Evolutionary conservation across 352 stramenopile genomes (phyloP).

Genomic region (Elongisporangium undulatum): DNA sequence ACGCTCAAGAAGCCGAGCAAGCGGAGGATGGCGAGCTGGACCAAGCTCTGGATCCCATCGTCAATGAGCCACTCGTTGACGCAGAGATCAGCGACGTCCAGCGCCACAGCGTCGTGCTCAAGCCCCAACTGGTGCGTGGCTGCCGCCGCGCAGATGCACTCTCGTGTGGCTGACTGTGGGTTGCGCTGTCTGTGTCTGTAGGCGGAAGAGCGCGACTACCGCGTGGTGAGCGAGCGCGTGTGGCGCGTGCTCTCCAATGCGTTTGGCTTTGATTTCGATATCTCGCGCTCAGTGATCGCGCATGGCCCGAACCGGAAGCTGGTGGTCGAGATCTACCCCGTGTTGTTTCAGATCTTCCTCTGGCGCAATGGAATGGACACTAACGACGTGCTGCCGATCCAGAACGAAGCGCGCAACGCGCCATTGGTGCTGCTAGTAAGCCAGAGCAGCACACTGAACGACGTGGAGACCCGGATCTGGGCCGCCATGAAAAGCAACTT

Average conservation of each 20-base stretch:
- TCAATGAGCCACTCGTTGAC: conserved; percentile 56
- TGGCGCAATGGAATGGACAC: conserved; percentile 31
- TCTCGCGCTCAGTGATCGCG: conserved; percentile 50
- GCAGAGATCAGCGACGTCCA: conserved; percentile 27
- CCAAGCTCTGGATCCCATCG: conserved; percentile 12
- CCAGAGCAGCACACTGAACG: conserved; percentile 26
- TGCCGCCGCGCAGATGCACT: not conserved
- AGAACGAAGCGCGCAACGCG: conserved; percentile 16
- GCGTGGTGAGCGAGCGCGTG: conserved; percentile 61
- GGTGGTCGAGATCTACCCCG: conserved; percentile 68
- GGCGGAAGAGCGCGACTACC: conserved; percentile 63
- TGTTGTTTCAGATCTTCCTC: conserved; percentile 61
- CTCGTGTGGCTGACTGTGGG: not conserved
- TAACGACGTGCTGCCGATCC: not conserved
- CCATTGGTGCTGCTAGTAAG: conserved; percentile 40
- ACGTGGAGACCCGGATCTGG: conserved; percentile 47
- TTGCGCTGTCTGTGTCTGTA: conserved; percentile 6
- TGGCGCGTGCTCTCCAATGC: conserved; percentile 61
- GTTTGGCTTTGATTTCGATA: conserved; percentile 72
- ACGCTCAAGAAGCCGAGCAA: conserved; percentile 2
- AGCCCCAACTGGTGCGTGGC: conserved; percentile 41
- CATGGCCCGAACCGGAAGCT: conserved; percentile 28
- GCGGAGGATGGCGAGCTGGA: conserved; percentile 9
- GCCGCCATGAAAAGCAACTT: conserved; percentile 20
- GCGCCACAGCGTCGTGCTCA: conserved; percentile 45